Evolutionary conservation across 495 filamentous ascomycete species (phyloP).

Genomic region (Penicillium flavigenum): DNA sequence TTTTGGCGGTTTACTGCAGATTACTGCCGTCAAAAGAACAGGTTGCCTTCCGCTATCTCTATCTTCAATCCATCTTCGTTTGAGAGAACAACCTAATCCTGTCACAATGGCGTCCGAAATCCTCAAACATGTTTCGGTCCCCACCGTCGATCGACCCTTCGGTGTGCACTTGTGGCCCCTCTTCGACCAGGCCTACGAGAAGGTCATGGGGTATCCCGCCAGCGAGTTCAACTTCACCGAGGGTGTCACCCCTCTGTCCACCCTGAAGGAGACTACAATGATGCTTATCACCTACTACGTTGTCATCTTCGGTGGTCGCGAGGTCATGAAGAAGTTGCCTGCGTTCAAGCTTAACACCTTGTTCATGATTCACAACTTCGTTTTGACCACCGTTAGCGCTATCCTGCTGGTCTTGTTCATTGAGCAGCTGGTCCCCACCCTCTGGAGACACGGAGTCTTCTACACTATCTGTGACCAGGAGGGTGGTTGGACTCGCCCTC

Average conservation of each 20-base stretch:
- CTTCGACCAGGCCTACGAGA: slow-evolving; percentile 80
- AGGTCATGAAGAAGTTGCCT: slow-evolving; percentile 60
- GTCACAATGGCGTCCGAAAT: slow-evolving; percentile 51
- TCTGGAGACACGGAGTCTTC: slow-evolving; percentile 60
- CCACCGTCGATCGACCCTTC: slow-evolving; percentile 88
- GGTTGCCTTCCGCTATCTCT: slow-evolving; percentile 6
- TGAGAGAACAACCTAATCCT: slow-evolving; percentile 1
- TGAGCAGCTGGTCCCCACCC: slow-evolving; percentile 62
- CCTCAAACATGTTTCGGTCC: slow-evolving; percentile 64
- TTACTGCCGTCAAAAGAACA: slow-evolving; percentile 8
- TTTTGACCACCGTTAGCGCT: slow-evolving; percentile 61
- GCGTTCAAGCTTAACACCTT: slow-evolving; percentile 61
- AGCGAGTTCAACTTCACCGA: slow-evolving; percentile 60
- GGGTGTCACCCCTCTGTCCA: slow-evolving; percentile 60
- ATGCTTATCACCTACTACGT: slow-evolving; percentile 63
- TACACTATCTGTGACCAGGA: slow-evolving; percentile 61
- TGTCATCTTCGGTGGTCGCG: slow-evolving; percentile 64
- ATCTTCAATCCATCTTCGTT: slow-evolving; percentile 2
- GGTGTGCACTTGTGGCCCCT: slow-evolving; percentile 91
- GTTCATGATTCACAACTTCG: slow-evolving; percentile 71
- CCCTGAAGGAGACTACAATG: slow-evolving; percentile 54
- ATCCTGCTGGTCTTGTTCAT: slow-evolving; percentile 61
- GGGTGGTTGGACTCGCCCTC: slow-evolving; percentile 66
- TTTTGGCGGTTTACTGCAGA: slow-evolving; percentile 1
- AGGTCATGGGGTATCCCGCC: slow-evolving; percentile 64